Evolutionary conservation across 176 grass and related monocot species (phyloP).

Genomic region (Eremochloa ophiuroides): DNA sequence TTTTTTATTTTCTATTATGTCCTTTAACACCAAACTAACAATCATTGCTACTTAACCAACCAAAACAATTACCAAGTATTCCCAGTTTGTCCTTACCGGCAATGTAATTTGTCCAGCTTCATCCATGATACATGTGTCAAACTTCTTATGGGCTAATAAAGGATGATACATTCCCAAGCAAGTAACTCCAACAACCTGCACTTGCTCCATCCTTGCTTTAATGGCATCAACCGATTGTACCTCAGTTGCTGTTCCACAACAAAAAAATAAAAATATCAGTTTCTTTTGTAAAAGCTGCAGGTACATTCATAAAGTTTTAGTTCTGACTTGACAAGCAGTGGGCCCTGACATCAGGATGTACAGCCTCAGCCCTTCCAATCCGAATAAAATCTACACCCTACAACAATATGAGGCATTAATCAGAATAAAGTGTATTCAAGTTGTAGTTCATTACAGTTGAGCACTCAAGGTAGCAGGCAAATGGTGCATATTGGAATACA

Average conservation of each 20-base stretch:
- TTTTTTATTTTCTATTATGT: not conserved
- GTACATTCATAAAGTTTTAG: conserved; percentile 22
- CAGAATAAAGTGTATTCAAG: conserved; percentile 22
- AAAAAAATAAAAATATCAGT: conserved; percentile 26
- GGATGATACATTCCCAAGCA: conserved; percentile 94
- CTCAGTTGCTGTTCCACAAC: conserved; percentile 52
- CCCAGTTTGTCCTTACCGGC: conserved; percentile 47
- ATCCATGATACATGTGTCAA: conserved; percentile 97
- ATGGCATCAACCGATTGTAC: conserved; percentile 67
- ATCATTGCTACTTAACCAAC: not conserved
- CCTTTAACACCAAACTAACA: conserved; percentile 8
- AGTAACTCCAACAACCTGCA: conserved; percentile 88
- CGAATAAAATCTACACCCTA: conserved; percentile 95
- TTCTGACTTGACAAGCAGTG: conserved; percentile 81
- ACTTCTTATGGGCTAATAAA: conserved; percentile 84
- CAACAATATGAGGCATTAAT: conserved; percentile 16
- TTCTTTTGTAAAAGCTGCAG: conserved; percentile 9
- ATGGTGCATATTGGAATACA: not conserved
- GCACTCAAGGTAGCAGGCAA: not conserved
- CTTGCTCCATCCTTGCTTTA: conserved; percentile 81
- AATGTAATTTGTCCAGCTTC: conserved; percentile 99
- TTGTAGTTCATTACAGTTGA: not conserved
- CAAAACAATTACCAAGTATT: conserved; percentile 11
- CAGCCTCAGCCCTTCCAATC: conserved; percentile 81
- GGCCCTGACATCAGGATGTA: conserved; percentile 64